These are phyloP conservation scores for Penstemon eatonii DNA, from an alignment of 257 asterid genomes.

Conservation along the genomic window DNA sequence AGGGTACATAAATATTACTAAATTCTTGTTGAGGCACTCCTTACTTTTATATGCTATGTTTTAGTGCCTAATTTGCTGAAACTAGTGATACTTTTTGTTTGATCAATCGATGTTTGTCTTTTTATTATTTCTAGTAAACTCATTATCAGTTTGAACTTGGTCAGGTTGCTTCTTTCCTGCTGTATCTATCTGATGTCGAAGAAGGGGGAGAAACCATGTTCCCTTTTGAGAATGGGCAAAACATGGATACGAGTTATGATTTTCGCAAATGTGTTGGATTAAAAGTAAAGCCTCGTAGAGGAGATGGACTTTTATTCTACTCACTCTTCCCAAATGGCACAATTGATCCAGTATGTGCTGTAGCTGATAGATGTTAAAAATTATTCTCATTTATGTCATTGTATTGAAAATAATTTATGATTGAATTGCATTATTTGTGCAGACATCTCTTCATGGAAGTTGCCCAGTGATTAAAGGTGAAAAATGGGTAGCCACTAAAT, in stretches of 20 bases:
- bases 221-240: constrained; percentile 80
- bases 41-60: too few species aligned
- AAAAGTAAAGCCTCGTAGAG: constrained; percentile 86
- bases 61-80: not conserved
- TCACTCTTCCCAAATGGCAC: constrained; percentile 83
- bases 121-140: constrained; percentile 14
- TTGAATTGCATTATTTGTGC: constrained; percentile 22
- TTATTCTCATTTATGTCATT: too few species aligned
- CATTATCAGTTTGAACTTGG: constrained; percentile 14
- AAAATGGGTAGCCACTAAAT: constrained; percentile 98
- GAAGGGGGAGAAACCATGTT: constrained; percentile 99
- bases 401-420: too few species aligned
- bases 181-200: constrained; percentile 89
- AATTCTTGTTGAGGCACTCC: not conserved
- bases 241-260: constrained; percentile 67
- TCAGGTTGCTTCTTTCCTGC: constrained; percentile 89
- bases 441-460: constrained; percentile 94
- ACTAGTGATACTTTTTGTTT: not conserved
- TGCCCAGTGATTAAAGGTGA: constrained; percentile 86
- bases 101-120: too few species aligned
- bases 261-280: constrained; percentile 68
- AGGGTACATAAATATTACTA: constrained; percentile 50
- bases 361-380: constrained; percentile 1
- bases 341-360: constrained; percentile 70
- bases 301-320: constrained; percentile 94